Conservation (phyloP, 305 asterid genomes). For the Solanum hybrid region DNA sequence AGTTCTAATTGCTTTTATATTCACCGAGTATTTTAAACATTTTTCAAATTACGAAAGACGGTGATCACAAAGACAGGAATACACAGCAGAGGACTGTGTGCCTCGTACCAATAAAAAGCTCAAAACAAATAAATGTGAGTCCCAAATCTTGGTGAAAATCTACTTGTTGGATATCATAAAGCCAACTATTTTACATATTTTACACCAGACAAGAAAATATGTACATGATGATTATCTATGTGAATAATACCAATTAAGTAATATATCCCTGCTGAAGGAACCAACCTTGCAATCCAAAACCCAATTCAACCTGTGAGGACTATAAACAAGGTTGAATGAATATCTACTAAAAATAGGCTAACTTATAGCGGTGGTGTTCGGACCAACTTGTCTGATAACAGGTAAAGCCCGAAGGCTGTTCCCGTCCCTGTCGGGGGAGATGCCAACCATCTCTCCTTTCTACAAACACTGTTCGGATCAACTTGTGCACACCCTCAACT, state of each 20-base stretch:
- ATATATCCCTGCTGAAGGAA: not conserved
- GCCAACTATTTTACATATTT: not conserved
- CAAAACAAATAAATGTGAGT: not conserved
- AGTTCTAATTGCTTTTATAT: not conserved
- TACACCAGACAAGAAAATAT: not conserved
- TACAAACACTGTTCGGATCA: not conserved
- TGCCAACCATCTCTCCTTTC: too few relatives aligned
- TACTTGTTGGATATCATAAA: not conserved
- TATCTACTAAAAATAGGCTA: not conserved
- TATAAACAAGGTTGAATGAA: not conserved
- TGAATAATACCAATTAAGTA: not conserved
- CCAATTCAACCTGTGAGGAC: not conserved
- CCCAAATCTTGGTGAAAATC: not conserved
- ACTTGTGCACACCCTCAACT: not conserved
- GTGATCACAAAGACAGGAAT: not conserved
- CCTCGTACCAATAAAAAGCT: not conserved
- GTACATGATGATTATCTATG: not conserved
- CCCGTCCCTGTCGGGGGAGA: too few relatives aligned
- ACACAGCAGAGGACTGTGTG: not conserved
- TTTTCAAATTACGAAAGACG: not conserved
- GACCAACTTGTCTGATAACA: not conserved
- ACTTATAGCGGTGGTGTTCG: not conserved
- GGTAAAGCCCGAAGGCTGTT: too few relatives aligned
- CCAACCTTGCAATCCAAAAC: not conserved
- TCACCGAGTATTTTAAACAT: not conserved